Evolutionary conservation across 2,329 filamentous ascomycete genomes (phyloP).

Genomic region (Nigrospora osmanthi): DNA sequence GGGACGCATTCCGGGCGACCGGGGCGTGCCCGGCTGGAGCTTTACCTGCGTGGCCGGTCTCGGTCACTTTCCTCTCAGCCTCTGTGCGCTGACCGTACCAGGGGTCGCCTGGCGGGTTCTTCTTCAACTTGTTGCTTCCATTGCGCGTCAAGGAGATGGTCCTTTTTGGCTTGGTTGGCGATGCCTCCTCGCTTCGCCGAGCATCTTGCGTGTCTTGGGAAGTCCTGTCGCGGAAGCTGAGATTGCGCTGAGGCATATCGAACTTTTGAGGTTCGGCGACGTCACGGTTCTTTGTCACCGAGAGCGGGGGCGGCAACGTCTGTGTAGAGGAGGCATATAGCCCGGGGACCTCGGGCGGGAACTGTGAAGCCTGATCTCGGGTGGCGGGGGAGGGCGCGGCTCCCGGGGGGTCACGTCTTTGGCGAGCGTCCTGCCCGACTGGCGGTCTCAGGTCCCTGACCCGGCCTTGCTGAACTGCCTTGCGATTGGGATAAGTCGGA

Average conservation of each 20-base stretch:
- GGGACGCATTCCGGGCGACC: too few relatives aligned
- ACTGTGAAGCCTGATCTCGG: constrained; percentile 19
- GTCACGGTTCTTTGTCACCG: constrained; percentile 14
- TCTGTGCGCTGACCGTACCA: constrained; percentile 35
- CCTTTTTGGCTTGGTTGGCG: constrained; percentile 16
- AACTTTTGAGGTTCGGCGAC: constrained; percentile 15
- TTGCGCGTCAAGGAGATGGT: constrained; percentile 34
- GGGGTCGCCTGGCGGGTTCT: constrained; percentile 46
- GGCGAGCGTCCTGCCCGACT: background rate
- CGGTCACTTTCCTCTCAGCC: constrained; percentile 28
- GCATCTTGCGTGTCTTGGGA: constrained; percentile 31
- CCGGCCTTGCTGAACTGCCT: constrained; percentile 21
- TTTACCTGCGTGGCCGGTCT: constrained; percentile 6
- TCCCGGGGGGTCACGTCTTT: background rate
- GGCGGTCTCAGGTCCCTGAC: constrained; percentile 18
- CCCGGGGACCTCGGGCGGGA: constrained; percentile 20
- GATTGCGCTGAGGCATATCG: constrained; percentile 41
- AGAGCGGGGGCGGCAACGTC: constrained; percentile 18
- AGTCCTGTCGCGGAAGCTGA: constrained; percentile 54
- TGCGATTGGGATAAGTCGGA: constrained; percentile 4
- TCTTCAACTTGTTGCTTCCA: constrained; percentile 52
- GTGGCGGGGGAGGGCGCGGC: background rate
- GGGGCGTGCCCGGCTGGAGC: background rate
- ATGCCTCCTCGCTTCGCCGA: constrained; percentile 16
- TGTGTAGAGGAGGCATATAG: constrained; percentile 18